Percentiles rank a stretch among this genome's conserved stretches.
Evolutionary conservation across 768 basidiomycete genomes (phyloP).

Genomic region (Lactifluus volemus): DNA sequence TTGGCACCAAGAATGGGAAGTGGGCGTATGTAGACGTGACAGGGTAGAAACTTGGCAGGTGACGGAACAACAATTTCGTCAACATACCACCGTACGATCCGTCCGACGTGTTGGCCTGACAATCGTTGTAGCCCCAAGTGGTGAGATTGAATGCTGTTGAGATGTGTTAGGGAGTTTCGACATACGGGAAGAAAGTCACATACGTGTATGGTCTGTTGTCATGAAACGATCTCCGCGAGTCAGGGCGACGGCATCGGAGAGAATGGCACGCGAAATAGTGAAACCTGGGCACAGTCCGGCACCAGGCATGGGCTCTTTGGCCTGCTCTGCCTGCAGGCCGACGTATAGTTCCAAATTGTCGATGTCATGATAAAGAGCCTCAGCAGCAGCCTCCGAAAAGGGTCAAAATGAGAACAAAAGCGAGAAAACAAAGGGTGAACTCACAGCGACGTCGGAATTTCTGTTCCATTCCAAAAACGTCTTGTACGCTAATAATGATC

Average conservation of each 20-base stretch:
- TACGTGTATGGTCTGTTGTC: constrained; percentile 70
- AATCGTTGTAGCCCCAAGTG: constrained; percentile 71
- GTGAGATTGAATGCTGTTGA: constrained; percentile 60
- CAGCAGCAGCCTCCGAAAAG: constrained; percentile 44
- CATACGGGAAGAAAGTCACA: constrained; percentile 22
- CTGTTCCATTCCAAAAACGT: constrained; percentile 32
- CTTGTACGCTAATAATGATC: constrained; percentile 6
- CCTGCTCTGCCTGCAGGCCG: constrained; percentile 47
- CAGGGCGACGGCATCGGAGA: constrained; percentile 68
- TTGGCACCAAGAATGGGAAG: constrained; percentile 73
- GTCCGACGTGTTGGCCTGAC: constrained; percentile 51
- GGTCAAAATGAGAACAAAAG: background rate
- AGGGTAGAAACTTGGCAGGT: constrained; percentile 61
- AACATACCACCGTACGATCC: constrained; percentile 73
- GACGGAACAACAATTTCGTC: constrained; percentile 61
- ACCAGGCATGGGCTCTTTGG: constrained; percentile 55
- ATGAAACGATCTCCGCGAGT: constrained; percentile 74
- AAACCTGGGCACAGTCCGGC: constrained; percentile 76
- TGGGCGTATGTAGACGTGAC: constrained; percentile 59
- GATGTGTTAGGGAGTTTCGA: background rate
- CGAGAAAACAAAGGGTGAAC: background rate
- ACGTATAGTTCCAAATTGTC: constrained; percentile 74
- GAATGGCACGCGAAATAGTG: constrained; percentile 78
- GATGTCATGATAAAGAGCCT: constrained; percentile 58
- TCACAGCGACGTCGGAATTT: constrained; percentile 22